Evolutionary conservation across 495 filamentous ascomycete genomes (phyloP).

Genomic region (Annulohypoxylon maeteangense): DNA sequence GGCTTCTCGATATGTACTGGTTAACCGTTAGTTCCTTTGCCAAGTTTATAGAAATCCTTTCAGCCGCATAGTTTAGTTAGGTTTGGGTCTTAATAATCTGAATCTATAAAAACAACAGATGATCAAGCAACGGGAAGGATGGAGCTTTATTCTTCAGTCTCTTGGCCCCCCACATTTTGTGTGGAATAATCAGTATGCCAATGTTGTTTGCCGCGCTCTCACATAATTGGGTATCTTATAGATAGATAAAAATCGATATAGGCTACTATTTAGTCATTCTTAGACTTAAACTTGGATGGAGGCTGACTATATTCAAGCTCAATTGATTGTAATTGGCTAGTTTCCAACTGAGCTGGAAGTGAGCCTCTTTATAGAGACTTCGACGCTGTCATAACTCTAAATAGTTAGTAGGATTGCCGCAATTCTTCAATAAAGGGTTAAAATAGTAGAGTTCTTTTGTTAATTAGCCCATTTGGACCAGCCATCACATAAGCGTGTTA

Average conservation of each 20-base stretch:
- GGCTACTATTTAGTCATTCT: not conserved
- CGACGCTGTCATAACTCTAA: not conserved
- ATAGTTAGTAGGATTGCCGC: not conserved
- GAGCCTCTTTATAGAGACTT: not conserved
- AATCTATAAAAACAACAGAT: not conserved
- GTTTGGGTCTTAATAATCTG: not conserved
- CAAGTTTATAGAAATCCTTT: constrained; percentile 4
- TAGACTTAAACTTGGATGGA: not conserved
- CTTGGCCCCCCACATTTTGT: not conserved
- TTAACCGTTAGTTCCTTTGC: not conserved
- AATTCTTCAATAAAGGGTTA: not conserved
- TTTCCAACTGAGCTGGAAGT: not conserved
- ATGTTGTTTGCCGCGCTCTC: not conserved
- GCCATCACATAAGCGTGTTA: not conserved
- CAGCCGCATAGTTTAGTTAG: not conserved
- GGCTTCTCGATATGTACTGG: not conserved
- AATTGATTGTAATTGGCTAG: not conserved
- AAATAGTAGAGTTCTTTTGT: not conserved
- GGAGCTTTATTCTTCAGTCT: not conserved
- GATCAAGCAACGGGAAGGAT: not conserved
- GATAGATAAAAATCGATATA: not conserved
- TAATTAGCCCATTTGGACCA: not conserved
- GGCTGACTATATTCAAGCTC: not conserved
- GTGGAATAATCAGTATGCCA: too few species aligned
- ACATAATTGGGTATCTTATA: not conserved